Percentiles rank a stretch among this genome's conserved stretches.
Evolutionary conservation across 805 yeast genomes (phyloP).

Genomic region (Grigorovia humatica): DNA sequence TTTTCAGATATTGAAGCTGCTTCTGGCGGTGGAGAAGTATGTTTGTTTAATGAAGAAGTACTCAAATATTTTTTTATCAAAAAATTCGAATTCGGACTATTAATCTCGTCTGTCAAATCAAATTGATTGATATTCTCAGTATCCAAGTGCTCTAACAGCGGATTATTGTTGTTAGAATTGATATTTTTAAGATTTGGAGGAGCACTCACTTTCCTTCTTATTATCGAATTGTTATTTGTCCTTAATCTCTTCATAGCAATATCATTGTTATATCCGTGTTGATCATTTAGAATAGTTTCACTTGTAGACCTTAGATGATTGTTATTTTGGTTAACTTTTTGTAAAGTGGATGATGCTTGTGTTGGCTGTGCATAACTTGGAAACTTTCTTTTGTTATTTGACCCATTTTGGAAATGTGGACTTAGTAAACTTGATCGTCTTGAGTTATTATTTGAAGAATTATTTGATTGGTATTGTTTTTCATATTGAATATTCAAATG

Average conservation of each 20-base stretch:
- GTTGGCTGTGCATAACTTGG: conserved; percentile 28
- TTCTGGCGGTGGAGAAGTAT: background rate
- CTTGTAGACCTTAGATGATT: conserved; percentile 16
- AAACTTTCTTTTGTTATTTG: conserved; percentile 10
- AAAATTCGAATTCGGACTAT: conserved; percentile 17
- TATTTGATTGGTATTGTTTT: conserved; percentile 4
- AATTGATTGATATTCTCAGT: conserved; percentile 9
- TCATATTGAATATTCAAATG: conserved; percentile 20
- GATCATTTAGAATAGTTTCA: conserved; percentile 13
- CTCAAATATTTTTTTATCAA: conserved; percentile 21
- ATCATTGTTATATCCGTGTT: conserved; percentile 2
- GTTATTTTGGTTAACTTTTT: conserved; percentile 1
- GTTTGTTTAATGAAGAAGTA: background rate
- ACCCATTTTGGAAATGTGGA: conserved; percentile 5
- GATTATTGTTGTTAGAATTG: background rate
- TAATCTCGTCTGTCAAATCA: conserved; percentile 24
- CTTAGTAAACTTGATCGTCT: conserved; percentile 27
- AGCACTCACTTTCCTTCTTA: conserved; percentile 19
- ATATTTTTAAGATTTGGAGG: conserved; percentile 7
- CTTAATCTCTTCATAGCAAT: conserved; percentile 3
- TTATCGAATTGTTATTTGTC: conserved; percentile 1
- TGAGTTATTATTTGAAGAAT: conserved; percentile 33
- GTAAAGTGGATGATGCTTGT: conserved; percentile 11
- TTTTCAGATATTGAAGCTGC: background rate
- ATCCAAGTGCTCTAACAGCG: conserved; percentile 1